Conservation (phyloP, 2,329 filamentous ascomycete species). For the Beauveria australis region DNA sequence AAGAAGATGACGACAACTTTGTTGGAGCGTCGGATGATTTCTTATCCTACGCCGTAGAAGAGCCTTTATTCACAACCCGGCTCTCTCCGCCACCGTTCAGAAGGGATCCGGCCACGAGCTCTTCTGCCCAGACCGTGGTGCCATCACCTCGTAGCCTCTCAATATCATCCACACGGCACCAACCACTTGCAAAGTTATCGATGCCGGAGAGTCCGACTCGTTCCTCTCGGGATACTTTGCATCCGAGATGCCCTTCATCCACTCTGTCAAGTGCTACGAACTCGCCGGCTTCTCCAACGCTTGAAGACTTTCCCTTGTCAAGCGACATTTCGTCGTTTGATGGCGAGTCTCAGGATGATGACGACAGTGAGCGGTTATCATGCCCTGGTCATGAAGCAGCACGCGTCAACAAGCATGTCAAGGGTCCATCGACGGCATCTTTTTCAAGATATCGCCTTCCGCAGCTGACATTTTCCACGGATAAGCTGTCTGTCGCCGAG, state of each 20-base stretch:
- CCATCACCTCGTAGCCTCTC: not conserved
- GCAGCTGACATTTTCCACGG: not conserved
- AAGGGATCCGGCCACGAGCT: not conserved
- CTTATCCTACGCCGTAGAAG: not conserved
- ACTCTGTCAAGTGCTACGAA: slow-evolving; percentile 1
- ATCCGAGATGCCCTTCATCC: not conserved
- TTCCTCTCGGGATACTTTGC: not conserved
- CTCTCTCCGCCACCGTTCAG: slow-evolving; percentile 6
- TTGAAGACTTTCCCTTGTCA: not conserved
- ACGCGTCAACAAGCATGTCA: not conserved
- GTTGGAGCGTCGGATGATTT: not conserved
- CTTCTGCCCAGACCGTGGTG: slow-evolving; percentile 1
- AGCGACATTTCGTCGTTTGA: not conserved
- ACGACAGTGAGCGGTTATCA: not conserved
- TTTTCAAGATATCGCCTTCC: slow-evolving; percentile 7
- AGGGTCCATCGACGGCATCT: not conserved
- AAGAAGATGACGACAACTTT: slow-evolving; percentile 8
- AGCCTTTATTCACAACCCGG: not conserved
- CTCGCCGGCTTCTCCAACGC: slow-evolving; percentile 2
- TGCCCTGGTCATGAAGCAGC: not conserved
- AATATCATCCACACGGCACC: not conserved
- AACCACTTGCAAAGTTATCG: not conserved
- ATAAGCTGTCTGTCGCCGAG: not conserved
- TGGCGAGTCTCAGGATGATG: not conserved
- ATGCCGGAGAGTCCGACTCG: not conserved